Evolutionary conservation across 1,284 basidiomycete genomes (phyloP).

Genomic region (Austroboletus novae-zelandiae): DNA sequence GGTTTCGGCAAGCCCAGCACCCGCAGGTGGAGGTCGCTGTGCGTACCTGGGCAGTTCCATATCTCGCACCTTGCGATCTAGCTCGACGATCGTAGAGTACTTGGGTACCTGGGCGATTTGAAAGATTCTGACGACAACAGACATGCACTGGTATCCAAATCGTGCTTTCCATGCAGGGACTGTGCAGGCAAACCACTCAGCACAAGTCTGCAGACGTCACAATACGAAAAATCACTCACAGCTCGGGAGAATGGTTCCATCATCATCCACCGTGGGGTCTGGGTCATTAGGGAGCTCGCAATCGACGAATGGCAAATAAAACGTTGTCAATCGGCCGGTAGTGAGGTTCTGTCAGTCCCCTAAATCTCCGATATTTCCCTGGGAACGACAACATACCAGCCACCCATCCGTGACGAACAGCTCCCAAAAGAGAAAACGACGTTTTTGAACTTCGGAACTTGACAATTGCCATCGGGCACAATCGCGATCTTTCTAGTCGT

Average conservation of each 20-base stretch:
- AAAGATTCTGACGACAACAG: slow-evolving; percentile 62
- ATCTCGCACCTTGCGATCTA: slow-evolving; percentile 62
- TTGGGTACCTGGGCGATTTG: slow-evolving; percentile 63
- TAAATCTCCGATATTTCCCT: neutral
- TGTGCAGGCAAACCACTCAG: slow-evolving; percentile 20
- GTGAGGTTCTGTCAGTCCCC: slow-evolving; percentile 44
- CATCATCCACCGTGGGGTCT: slow-evolving; percentile 51
- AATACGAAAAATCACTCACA: slow-evolving; percentile 39
- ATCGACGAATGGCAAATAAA: slow-evolving; percentile 64
- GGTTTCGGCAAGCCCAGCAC: slow-evolving; percentile 45
- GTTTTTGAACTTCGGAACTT: slow-evolving; percentile 61
- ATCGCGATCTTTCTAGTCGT: slow-evolving; percentile 52
- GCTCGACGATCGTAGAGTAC: slow-evolving; percentile 59
- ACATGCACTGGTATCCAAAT: slow-evolving; percentile 66
- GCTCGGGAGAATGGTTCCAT: slow-evolving; percentile 50
- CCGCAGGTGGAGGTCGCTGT: slow-evolving; percentile 40
- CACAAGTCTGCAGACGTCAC: no score
- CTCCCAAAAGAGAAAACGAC: slow-evolving; percentile 72
- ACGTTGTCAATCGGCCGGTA: slow-evolving; percentile 61
- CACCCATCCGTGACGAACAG: slow-evolving; percentile 66
- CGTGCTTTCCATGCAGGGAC: slow-evolving; percentile 72
- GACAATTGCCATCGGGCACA: slow-evolving; percentile 63
- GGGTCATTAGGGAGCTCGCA: slow-evolving; percentile 59
- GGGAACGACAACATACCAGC: slow-evolving; percentile 30
- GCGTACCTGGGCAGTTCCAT: slow-evolving; percentile 58